Percentiles rank a stretch among this genome's conserved stretches.
These are phyloP conservation scores for Russula ochroleuca DNA, from an alignment of 768 basidiomycete species.

Conservation along the genomic window DNA sequence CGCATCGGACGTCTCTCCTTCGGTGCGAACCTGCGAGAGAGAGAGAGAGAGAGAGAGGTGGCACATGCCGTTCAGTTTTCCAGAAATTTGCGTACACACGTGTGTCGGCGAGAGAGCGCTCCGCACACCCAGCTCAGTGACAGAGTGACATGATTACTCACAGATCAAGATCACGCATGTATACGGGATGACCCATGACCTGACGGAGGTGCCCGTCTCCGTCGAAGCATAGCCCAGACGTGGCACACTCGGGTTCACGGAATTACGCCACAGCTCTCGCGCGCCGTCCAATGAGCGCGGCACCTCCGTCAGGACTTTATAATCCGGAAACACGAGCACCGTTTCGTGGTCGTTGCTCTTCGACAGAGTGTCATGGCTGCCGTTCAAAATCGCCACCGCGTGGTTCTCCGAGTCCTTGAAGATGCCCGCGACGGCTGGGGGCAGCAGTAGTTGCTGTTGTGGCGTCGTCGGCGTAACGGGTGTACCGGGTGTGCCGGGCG, in stretches of 20 bases:
- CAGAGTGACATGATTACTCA: slow-evolving; percentile 39
- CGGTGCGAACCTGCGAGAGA: slow-evolving; percentile 77
- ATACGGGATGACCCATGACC: slow-evolving; percentile 83
- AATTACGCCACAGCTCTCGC: slow-evolving; percentile 57
- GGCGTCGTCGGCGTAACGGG: neutral
- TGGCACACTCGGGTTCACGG: slow-evolving; percentile 56
- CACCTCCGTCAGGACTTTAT: slow-evolving; percentile 74
- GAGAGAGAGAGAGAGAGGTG: too few relatives aligned
- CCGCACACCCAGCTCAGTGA: too few relatives aligned
- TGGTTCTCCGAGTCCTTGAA: slow-evolving; percentile 53
- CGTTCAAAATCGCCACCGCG: slow-evolving; percentile 73
- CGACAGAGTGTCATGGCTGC: slow-evolving; percentile 72
- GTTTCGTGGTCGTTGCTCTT: slow-evolving; percentile 62
- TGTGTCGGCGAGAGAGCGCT: slow-evolving; percentile 30
- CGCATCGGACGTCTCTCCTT: slow-evolving; percentile 86
- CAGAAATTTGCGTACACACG: neutral
- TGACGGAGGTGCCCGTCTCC: slow-evolving; percentile 38
- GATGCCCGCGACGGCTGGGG: slow-evolving; percentile 45
- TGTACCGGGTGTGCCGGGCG: slow-evolving; percentile 29
- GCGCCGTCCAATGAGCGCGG: slow-evolving; percentile 62
- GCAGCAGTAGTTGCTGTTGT: neutral
- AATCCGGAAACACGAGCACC: slow-evolving; percentile 90
- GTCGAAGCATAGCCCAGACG: slow-evolving; percentile 44
- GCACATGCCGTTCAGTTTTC: neutral
- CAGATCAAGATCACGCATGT: slow-evolving; percentile 86